Evolutionary conservation across 495 filamentous ascomycete genomes (phyloP), one percentile per base, ranked within the genome.

Genomic region (Penicillium verhagenii): DNA sequence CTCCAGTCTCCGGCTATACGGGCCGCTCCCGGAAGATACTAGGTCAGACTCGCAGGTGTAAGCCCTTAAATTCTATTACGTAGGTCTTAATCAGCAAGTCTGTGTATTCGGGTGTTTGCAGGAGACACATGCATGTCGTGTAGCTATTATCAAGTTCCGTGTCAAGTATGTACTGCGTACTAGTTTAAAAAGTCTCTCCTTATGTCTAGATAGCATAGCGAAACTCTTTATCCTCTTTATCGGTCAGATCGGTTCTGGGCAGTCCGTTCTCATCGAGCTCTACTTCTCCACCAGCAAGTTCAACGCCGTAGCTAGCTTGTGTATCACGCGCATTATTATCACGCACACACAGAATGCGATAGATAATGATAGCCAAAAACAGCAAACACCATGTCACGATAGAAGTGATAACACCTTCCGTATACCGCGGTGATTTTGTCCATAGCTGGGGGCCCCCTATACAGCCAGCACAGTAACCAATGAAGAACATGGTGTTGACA

Each of bases 401-500:
- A 11, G 59, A 56, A 5, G 60, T 60, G 26, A 69, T 61, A 1
- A 71, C 54, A 6, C 68, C 68, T 19, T 61, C 52, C 0, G 56
- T 55, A 39, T 67, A 71, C 11, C 60, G 52, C 13, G 68, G 68
- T 5, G 38, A 42, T 16, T 65, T 33, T 19, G 58, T 71, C 70
- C 70, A 72, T 2, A 68, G 53, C 48, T 70, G 68, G 5, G 71
- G 70, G 0, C 47, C 47, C 2, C 56, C 62, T 40, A 74, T 74
- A 38, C 63, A 65, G 11, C 68, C 71, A 16, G 58, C 68, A 44
- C 66, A 71, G 46, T 72, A 74, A 0, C 66, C 71, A 29, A 72
- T 67, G 54, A 74, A 72, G 38, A 68, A 72, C 50, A 74, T 50
- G 14, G 72, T 68, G 33, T 72, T 74, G 21, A 77, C 72, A 3